phyloP scores from a whole-genome alignment of 2,329 filamentous ascomycete genomes.

The Hortaea werneckii region DNA sequence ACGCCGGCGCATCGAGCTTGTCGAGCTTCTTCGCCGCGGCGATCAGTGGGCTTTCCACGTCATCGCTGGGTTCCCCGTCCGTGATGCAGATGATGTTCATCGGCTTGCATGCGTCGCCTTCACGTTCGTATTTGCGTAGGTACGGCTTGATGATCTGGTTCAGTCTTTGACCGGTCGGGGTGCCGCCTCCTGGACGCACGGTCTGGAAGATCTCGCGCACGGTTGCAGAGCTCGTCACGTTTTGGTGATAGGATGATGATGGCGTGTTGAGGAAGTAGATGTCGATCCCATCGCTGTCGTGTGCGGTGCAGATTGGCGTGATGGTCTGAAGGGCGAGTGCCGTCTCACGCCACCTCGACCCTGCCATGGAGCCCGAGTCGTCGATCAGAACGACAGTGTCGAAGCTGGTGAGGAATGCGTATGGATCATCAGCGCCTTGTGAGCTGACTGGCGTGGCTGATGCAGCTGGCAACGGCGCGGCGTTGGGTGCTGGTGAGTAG shows the following conservation, averaged over 20 bases:
- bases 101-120: slow-evolving; percentile 53
- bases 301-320: slow-evolving; percentile 67
- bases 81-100: slow-evolving; percentile 91
- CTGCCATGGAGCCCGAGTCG: slow-evolving; percentile 80
- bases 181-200: slow-evolving; percentile 55
- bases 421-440: slow-evolving; percentile 50
- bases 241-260: slow-evolving; percentile 50
- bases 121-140: slow-evolving; percentile 43
- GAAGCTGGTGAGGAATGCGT: slow-evolving; percentile 66
- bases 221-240: slow-evolving; percentile 47
- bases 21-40: slow-evolving; percentile 61
- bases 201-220: slow-evolving; percentile 62
- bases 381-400: slow-evolving; percentile 89
- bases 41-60: slow-evolving; percentile 62
- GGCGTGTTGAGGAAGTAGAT: slow-evolving; percentile 78
- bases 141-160: slow-evolving; percentile 65
- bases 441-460: slow-evolving; percentile 16
- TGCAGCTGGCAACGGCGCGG: slow-evolving; percentile 13
- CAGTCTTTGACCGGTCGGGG: slow-evolving; percentile 65
- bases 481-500: slow-evolving; percentile 36
- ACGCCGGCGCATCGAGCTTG: slow-evolving; percentile 55
- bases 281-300: slow-evolving; percentile 79
- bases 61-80: slow-evolving; percentile 72
- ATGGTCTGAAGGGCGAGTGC: slow-evolving; percentile 60
- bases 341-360: slow-evolving; percentile 66